A percentile compares a stretch with the other conserved stretches of the same genome.
phyloP scores from a whole-genome alignment of 805 yeast genomes.

The Yarrowia hollandica region DNA sequence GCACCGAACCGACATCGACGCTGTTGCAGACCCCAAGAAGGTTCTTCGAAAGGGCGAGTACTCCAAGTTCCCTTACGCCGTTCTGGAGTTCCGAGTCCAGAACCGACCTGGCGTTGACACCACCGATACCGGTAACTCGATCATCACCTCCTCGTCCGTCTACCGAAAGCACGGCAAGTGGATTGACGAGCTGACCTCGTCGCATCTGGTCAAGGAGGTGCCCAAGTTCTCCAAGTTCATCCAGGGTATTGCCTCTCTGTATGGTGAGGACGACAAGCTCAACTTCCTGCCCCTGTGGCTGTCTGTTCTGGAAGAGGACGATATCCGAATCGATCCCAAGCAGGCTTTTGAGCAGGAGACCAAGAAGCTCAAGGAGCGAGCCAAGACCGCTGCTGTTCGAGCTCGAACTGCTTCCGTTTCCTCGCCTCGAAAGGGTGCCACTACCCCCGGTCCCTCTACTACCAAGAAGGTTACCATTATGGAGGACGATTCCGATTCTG shows the following conservation, averaged over 20 bases:
- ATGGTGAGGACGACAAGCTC: constrained; percentile 84
- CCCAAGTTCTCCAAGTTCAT: constrained; percentile 91
- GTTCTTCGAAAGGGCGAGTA: constrained; percentile 83
- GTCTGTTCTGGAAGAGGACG: constrained; percentile 74
- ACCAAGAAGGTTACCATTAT: constrained; percentile 39
- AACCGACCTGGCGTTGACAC: constrained; percentile 44
- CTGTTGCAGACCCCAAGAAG: constrained; percentile 63
- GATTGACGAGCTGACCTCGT: constrained; percentile 81
- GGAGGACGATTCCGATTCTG: constrained; percentile 30
- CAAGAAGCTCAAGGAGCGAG: constrained; percentile 42
- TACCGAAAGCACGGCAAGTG: constrained; percentile 46
- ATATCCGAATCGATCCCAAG: constrained; percentile 74
- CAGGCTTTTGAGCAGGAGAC: constrained; percentile 70
- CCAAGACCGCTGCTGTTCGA: constrained; percentile 13
- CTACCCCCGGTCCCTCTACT: background rate
- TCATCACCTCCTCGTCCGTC: constrained; percentile 33
- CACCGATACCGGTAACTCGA: constrained; percentile 38
- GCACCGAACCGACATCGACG: constrained; percentile 91
- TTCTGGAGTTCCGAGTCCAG: constrained; percentile 80
- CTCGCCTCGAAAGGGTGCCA: constrained; percentile 17
- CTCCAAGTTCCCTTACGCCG: constrained; percentile 69
- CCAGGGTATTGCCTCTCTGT: constrained; percentile 88
- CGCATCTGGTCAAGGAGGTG: constrained; percentile 86
- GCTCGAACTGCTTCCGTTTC: constrained; percentile 27
- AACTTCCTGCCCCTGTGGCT: constrained; percentile 94